Base-by-base conservation (phyloP, 495 filamentous ascomycete species). In the Penicillium malachiteum region DNA sequence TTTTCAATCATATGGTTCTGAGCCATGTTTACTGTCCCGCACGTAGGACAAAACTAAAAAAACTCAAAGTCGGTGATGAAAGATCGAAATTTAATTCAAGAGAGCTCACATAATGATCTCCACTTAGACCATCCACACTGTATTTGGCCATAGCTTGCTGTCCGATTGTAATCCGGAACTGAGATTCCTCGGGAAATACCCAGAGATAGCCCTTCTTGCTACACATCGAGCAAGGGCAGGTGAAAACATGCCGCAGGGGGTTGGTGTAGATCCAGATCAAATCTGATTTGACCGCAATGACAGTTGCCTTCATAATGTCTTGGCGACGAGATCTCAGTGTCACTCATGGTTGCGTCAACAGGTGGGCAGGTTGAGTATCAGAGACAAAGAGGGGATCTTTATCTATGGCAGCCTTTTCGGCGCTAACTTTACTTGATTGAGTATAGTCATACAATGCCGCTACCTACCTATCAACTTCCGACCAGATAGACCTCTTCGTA, bases 141-240 rank as follows among this genome's bases (percentile, higher is more conserved):
- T 18, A 42, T 7, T 9, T 18, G 18, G 7, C n/a, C 39, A 42
- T 42, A 18, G 10, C 39, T 42, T 42, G 39, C 39, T 42, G 39
- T 2, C 39, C 39, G 1, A 2, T 18, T 42, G n/a, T 42, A 16
- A 42, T 42, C 14, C 7, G 39, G 39, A 42, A 42, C 7, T 42
- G 39, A 42, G 39, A 42, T 17, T 42, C 14, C 5, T 18, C 39
- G 3, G 39, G 39, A 17, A 42, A 42, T 17, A 42, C 18, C 39
- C 39, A 42, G 39, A 42, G 39, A 18, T 42, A 42, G 14, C 39
- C 39, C n/a, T 42, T 42, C 39, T 42, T 42, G n/a, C 39, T 42
- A 10, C 39, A 42, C 5, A 42, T 42, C 5, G 14, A 42, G 39
- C 39, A 42, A 17, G n/a, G n/a, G n/a, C 39, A 42, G 14, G 14